Base-by-base conservation (phyloP, 1,284 basidiomycete genomes). In the Sanghuangporus baumii region DNA sequence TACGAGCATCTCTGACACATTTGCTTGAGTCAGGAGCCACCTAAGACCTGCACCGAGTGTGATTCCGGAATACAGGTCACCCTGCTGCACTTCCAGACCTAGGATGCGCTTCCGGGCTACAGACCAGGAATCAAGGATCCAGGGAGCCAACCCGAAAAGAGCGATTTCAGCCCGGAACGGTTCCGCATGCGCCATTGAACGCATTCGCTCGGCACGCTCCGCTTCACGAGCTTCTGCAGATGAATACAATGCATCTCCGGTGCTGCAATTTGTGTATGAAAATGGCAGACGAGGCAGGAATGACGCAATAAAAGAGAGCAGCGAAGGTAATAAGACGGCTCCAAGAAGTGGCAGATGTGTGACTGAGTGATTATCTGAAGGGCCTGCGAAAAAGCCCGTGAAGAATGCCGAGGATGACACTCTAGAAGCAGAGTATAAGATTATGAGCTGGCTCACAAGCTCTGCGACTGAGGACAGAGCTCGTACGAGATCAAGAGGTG, bases 101-200 rank as follows among this genome's bases (percentile, higher is more conserved):
- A 87, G 75, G 55, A 85, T 80, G 37, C 81, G 73, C 69, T 78
- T 83, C 68, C 87, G 75, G 5, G 88, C 84, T 40, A 71, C 77
- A 2, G 86, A 81, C 91, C 91, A 94, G 1, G 83, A 83, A 60
- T 82, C 78, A 62, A 94, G 74, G 62, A 93, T 86, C 91, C 91
- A 94, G 38, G 88, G 86, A 18, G 85, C 86, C 9, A 94, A 79
- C 6, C 89, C 89, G 71, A 93, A 94, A 6, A 94, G 76, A 43
- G 87, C 79, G 18, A 93, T 81, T 72, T 94, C 91, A 26, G 88
- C 85, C 31, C 89, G 84, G 70, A 89, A 83, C 0, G 75, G 69
- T 51, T 89, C 88, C 68, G 83, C 88, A 69, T 87, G 82, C 0
- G 85, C 89, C 51, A 93, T 75, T 67, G 80, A 82, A 11, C 88